Base-by-base conservation (phyloP, 2,329 filamentous ascomycete genomes). In the Fusarium sp. region DNA sequence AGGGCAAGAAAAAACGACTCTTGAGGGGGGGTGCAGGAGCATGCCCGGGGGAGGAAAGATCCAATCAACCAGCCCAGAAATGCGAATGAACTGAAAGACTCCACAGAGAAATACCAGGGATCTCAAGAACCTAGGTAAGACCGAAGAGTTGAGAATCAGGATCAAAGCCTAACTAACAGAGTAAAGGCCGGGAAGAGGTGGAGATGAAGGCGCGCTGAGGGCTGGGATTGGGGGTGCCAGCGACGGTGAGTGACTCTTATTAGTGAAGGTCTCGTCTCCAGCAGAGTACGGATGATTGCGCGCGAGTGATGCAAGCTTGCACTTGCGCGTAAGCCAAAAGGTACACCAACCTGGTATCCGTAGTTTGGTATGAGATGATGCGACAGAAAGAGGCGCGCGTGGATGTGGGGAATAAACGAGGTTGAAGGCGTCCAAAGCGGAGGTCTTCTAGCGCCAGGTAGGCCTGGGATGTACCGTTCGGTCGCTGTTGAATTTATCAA, bases 381-480 rank as follows among this genome's bases (percentile, higher is more conserved):
- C 70, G 67, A 72, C 67, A 49, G 70, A 71, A 37, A 62, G 70
- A 68, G 65, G 65, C 55, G 55, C 64, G 70, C 59, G 67, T 67
- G 70, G 62, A 69, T 72, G 70, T 72, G 70, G 70, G 71, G 70
- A 72, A 72, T 39, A 66, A 62, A n/a, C 50, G 65, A 68, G 67
- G 56, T 67, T 62, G 57, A 63, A 65, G 67, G 65, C 40, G 60
- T 67, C 51, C 62, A 56, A 69, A 64, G 67, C 62, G 66, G 54
- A 64, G 58, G 54, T 60, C 58, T 23, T 51, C 51, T 68, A 68
- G 65, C 50, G 61, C 51, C 44, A 56, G 25, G 50, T 47, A 56
- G 25, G 50, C 51, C 49, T 61, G 32, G 58, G 57, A 35, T 62
- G 65, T 62, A 68, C 40, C 20, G 50, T 35, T 52, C 55, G 33